Evolutionary conservation across 2,329 filamentous ascomycete species (phyloP).

Genomic region (Pyricularia sp.): DNA sequence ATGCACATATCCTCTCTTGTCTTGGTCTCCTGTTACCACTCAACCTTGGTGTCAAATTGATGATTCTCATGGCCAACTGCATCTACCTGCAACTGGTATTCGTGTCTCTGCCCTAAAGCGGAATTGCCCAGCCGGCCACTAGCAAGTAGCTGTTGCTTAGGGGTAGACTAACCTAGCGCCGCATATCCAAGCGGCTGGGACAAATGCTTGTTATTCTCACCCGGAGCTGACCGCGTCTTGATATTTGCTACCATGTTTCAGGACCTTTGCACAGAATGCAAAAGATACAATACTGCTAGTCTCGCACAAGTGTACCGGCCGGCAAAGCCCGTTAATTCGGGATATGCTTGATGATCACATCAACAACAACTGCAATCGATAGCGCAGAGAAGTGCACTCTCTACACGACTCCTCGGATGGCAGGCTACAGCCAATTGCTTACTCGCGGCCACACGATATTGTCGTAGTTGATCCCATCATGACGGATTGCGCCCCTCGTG

Average conservation of each 20-base stretch:
- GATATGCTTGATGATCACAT: not conserved
- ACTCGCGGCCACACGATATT: not conserved
- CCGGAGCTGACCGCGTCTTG: not conserved
- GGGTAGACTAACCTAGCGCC: not conserved
- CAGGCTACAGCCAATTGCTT: not conserved
- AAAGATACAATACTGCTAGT: not conserved
- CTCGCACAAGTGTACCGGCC: too few relatives aligned
- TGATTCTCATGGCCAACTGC: not conserved
- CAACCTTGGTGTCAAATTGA: not conserved
- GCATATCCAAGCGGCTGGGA: not conserved
- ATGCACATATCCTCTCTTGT: not conserved
- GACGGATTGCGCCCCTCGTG: not conserved
- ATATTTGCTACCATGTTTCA: not conserved
- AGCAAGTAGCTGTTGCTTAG: not conserved
- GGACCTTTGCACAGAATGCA: too few relatives aligned
- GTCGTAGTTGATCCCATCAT: not conserved
- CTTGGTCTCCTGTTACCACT: not conserved
- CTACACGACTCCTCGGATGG: not conserved
- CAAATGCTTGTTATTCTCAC: not conserved
- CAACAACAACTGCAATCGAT: not conserved
- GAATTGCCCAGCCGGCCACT: not conserved
- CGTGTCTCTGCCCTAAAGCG: not conserved
- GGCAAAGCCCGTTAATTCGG: not conserved
- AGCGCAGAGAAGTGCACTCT: not conserved
- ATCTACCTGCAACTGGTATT: not conserved